Evolutionary conservation across 257 asterid species (phyloP).

Genomic region (Linaria vulgaris): DNA sequence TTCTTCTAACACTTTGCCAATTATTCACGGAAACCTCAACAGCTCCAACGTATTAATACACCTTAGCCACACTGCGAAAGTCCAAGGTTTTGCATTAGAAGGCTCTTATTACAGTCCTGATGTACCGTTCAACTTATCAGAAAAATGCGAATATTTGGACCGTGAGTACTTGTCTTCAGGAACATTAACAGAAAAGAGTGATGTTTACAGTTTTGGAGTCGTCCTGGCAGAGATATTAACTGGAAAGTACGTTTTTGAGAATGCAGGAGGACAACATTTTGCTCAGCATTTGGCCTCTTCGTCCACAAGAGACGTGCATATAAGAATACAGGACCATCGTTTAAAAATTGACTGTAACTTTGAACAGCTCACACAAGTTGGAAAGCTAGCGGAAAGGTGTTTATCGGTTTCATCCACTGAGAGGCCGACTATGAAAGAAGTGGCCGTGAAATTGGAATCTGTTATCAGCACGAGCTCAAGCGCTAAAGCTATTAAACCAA

Average conservation of each 20-base stretch:
- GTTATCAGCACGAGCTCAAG: too few relatives aligned
- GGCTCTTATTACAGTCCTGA: too few relatives aligned
- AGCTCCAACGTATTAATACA: constrained; percentile 29
- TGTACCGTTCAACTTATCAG: too few relatives aligned
- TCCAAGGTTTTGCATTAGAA: constrained; percentile 21
- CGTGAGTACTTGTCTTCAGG: constrained; percentile 35
- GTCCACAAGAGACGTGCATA: background rate
- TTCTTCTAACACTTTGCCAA: constrained; percentile 31
- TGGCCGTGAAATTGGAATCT: constrained; percentile 7
- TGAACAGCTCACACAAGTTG: constrained; percentile 10
- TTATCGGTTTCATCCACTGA: constrained; percentile 22
- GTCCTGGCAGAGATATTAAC: constrained; percentile 33
- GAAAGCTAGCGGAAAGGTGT: constrained; percentile 23
- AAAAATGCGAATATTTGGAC: constrained; percentile 24
- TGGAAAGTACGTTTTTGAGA: constrained; percentile 4
- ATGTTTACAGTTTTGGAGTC: constrained; percentile 37
- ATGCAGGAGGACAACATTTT: constrained; percentile 23
- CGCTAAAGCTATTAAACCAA: too few relatives aligned
- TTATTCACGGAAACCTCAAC: constrained; percentile 33
- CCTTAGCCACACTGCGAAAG: constrained; percentile 17
- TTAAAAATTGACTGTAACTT: background rate
- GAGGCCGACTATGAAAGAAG: constrained; percentile 34
- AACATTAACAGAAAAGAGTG: constrained; percentile 26
- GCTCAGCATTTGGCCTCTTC: constrained; percentile 20
- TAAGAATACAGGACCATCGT: constrained; percentile 22